Base-by-base conservation (phyloP, 768 basidiomycete species). In the Lyophyllum atratum region DNA sequence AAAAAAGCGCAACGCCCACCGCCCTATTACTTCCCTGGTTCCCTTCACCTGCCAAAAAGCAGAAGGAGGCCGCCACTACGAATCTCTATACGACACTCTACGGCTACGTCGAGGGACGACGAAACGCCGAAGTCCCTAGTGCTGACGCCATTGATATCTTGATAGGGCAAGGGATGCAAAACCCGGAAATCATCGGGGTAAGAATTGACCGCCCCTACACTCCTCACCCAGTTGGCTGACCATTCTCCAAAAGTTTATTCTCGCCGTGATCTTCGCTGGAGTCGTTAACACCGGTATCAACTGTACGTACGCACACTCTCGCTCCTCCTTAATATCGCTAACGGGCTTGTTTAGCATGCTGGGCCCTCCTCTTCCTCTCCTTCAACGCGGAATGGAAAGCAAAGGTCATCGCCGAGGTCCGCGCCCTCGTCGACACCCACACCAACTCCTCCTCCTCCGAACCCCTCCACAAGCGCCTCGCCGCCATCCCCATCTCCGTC, bases 251-350 rank as follows among this genome's bases (percentile, higher is more conserved):
- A 24, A 73, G 70, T 68, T 72, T 26, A 63, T 73, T 15, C 59
- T 76, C 4, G 64, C 65, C 10, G 59, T 73, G n/a, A 60, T 76
- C 21, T 75, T 75, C 50, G 74, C 74, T 11, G 75, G 73, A 4
- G 66, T 71, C 2, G 55, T 70, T 17, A 74, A 73, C 59, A 75
- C 72, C 2, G 70, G 74, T 10, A 66, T 71, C n/a, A 72, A 57
- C 24, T 54, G 74, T 74, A 53, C 37, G 73, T 37, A 72, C 22
- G 15, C 39, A 2, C 24, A n/a, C 15, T 34, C 37, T 12, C 22
- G 19, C 22, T 48, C 55, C 33, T 34, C 17, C 22, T 9, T 15
- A 28, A 43, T 3, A n/a, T n/a, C n/a, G n/a, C n/a, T 63, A 10
- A 44, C 7, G 11, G 11, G 7, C 22, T 24, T 8, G 40, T 34